A percentile compares a stretch with the other conserved stretches of the same genome.
Evolutionary conservation across 371 early-diverging fungal species (phyloP).

Genomic region (Lichtheimia corymbifera): DNA sequence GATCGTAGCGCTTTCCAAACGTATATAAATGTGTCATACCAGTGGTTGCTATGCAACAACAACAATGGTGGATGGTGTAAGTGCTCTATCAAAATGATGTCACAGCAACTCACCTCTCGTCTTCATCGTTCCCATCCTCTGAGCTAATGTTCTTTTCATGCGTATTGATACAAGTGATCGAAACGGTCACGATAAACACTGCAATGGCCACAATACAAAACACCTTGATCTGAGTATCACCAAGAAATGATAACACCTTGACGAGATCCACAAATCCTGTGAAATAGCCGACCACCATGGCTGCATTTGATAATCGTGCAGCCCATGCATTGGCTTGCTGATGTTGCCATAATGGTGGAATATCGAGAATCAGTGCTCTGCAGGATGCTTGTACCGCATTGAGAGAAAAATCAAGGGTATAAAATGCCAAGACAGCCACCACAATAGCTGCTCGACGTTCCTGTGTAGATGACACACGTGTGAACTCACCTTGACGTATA

Average conservation of each 20-base stretch:
- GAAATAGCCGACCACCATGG: conserved; percentile 75
- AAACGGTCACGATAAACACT: conserved; percentile 44
- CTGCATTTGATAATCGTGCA: conserved; percentile 69
- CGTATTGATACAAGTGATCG: conserved; percentile 48
- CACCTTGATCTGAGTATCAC: conserved; percentile 61
- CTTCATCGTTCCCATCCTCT: conserved; percentile 1
- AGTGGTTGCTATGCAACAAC: conserved; percentile 21
- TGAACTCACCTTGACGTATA: conserved; percentile 5
- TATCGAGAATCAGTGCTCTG: conserved; percentile 78
- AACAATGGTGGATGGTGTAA: no score
- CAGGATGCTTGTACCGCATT: conserved; percentile 74
- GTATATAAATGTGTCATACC: conserved; percentile 35
- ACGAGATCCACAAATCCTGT: conserved; percentile 64
- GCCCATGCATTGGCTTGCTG: conserved; percentile 74
- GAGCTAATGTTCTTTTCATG: conserved; percentile 36
- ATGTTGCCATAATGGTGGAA: conserved; percentile 69
- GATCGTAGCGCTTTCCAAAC: conserved; percentile 43
- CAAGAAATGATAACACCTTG: conserved; percentile 54
- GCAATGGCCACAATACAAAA: conserved; percentile 59
- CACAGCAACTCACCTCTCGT: not conserved
- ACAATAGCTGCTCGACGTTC: conserved; percentile 44
- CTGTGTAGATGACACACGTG: conserved; percentile 16
- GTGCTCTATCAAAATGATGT: not conserved
- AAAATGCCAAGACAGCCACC: conserved; percentile 71
- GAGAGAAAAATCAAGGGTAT: conserved; percentile 76